Base-by-base conservation (phyloP, 306 rosid species). In the Calophaca sinica region DNA sequence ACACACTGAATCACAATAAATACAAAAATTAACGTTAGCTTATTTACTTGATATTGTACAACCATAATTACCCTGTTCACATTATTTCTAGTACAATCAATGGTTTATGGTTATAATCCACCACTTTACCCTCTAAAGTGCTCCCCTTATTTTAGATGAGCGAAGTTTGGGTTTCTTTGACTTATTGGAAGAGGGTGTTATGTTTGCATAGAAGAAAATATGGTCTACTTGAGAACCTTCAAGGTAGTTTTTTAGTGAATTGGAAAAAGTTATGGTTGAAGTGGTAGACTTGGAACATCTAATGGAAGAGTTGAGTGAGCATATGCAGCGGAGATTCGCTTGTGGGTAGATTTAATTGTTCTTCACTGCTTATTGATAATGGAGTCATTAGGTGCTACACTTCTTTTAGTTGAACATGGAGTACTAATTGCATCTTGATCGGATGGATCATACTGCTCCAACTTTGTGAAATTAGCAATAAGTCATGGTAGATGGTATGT, bases 301-400 rank as follows among this genome's bases (percentile, higher is more conserved):
- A 44, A 13, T 5, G 36, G 36, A 33, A 33, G 36, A 33, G 36
- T 3, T 33, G 36, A 33, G 36, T 33, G 4, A 54, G 80, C 57
- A 57, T 49, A 41, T 48, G 58, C 38, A 58, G 9, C 32, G 64
- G 62, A 36, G 26, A 20, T 20, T 20, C 1, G 26, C 26, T 6
- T 26, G 70, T 72, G 9, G 64, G 70, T 66, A 44, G 55, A 66
- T 52, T 72, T 55, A 65, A 11, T 73, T 41, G 44, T 50, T 50
- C 76, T 64, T 62, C 15, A 4, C 8, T 59, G 32, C 15, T 51
- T 44, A 49, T 51, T 39, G 57, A 20, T 60, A 54, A 49, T 67
- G 52, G 64, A 67, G 71, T 38, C 7, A 9, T 8, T 49, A 46
- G 15, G 44, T 67, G 65, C 69, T 67, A 55, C 42, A 59, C 35